phyloP scores from a whole-genome alignment of 2,329 filamentous ascomycete genomes.

The Canariomyces notabilis region DNA sequence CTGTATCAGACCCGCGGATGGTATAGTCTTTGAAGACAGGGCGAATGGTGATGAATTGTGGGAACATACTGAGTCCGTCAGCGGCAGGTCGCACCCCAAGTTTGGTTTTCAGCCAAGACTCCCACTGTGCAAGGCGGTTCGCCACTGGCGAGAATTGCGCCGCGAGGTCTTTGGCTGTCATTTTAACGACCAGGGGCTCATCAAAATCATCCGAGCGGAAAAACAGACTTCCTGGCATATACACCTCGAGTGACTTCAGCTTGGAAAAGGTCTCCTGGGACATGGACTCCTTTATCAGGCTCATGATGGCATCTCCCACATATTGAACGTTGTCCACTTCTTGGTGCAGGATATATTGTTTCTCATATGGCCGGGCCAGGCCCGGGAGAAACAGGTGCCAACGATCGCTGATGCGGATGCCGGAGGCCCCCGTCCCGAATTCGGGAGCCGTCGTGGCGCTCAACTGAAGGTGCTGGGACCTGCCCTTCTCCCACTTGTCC shows the following conservation, averaged over 20 bases:
- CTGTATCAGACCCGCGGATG: neutral
- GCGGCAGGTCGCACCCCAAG: neutral
- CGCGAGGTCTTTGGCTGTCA: neutral
- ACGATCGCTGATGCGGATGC: conserved; percentile 9
- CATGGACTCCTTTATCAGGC: conserved; percentile 8
- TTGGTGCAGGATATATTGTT: conserved; percentile 8
- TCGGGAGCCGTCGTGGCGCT: neutral
- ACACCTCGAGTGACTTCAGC: conserved; percentile 11
- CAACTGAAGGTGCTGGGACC: neutral
- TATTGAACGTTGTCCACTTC: neutral
- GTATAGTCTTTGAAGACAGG: conserved; percentile 19
- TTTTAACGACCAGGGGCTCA: neutral
- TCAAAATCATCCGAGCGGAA: neutral
- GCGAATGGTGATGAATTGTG: conserved; percentile 19
- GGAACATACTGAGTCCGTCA: conserved; percentile 12
- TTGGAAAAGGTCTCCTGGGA: neutral
- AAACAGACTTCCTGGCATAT: conserved; percentile 14
- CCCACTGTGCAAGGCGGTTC: conserved; percentile 3
- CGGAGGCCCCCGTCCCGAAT: neutral
- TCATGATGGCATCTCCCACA: conserved; percentile 4
- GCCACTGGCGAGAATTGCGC: neutral
- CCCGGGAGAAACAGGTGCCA: conserved; percentile 20
- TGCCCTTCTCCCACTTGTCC: neutral
- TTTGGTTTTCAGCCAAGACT: neutral
- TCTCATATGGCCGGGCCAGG: neutral